These are phyloP conservation scores for Nepenthes gracilis DNA, from an alignment of 148 eudicot species.

Conservation along the genomic window DNA sequence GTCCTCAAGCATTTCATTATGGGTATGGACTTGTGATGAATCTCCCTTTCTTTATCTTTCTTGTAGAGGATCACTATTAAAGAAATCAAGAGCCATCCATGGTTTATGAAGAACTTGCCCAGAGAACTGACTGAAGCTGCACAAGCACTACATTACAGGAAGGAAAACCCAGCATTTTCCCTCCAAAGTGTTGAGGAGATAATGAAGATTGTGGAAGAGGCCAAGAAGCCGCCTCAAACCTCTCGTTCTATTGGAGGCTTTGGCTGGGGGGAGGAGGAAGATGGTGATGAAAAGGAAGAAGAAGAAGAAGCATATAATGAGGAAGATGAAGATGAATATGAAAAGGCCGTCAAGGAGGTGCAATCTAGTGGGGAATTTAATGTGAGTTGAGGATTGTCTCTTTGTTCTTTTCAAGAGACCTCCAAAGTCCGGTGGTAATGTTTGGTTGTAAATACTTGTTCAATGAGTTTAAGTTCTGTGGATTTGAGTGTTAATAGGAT, in stretches of 20 bases:
- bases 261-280: constrained; percentile 8
- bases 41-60: too few relatives aligned
- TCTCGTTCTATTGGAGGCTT: constrained; percentile 5
- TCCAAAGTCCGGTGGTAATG: background rate
- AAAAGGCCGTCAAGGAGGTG: constrained; percentile 9
- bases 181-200: constrained; percentile 43
- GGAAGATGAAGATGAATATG: constrained; percentile 7
- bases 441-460: background rate
- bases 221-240: constrained; percentile 27
- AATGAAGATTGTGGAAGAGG: constrained; percentile 51
- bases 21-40: too few relatives aligned
- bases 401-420: background rate
- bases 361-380: constrained; percentile 7
- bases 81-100: constrained; percentile 52
- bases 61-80: constrained; percentile 47
- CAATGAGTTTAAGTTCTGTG: background rate
- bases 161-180: constrained; percentile 26
- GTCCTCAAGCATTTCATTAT: too few relatives aligned
- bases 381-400: background rate
- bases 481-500: background rate
- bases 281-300: constrained; percentile 2
- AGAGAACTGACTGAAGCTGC: constrained; percentile 32
- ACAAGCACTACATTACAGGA: constrained; percentile 23
- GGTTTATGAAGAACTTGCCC: constrained; percentile 61
- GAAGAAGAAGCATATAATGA: background rate